Evolutionary conservation across 495 filamentous ascomycete species (phyloP), one percentile per base, ranked within the genome.

Genomic region (Evernia prunastri): DNA sequence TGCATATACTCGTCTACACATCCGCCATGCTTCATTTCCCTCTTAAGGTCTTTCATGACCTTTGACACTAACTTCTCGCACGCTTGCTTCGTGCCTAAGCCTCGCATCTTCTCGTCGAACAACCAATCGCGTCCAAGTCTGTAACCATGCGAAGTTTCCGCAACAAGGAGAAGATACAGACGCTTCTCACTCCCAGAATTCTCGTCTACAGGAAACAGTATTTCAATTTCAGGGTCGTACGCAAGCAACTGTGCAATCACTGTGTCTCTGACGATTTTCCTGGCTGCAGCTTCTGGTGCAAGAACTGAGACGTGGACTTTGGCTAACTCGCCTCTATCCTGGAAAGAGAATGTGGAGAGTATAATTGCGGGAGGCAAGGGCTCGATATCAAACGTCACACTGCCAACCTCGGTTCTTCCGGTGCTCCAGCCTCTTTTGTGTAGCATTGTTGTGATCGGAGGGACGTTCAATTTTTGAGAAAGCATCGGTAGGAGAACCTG

Each of bases 401-500:
- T 76, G 9, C 89, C 90, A 45, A 86, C 73, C 12, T 73, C 71
- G n/a, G 67, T 66, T 5, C 78, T 73, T 10, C 89, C 89, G 3
- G 75, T 74, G 56, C 79, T 79, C 90, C 90, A 94, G n/a, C 87
- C 87, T 18, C 89, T 80, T 39, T 71, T 77, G 39, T 82, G 74
- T 7, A 92, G 75, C 36, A 72, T 74, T 8, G 86, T 72, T 15
- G 79, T 76, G 33, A 92, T 77, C 4, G 61, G 66, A 17, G 85
- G 80, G 27, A 89, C 78, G 56, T 88, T 89, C 15, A 88, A 73
- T 59, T 73, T 78, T 39, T 81, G 73, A 17, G 60, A 40, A n/a
- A 94, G 81, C 35, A 83, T 82, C 0, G 90, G 91, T 5, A 87
- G 73, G 15, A 96, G 76, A 0, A 95, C 89, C 68, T 92, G 89